Evolutionary conservation across 1,284 basidiomycete species (phyloP), one percentile per base, ranked within the genome.

Genomic region (Anthracocystis panici-leucophaei): DNA sequence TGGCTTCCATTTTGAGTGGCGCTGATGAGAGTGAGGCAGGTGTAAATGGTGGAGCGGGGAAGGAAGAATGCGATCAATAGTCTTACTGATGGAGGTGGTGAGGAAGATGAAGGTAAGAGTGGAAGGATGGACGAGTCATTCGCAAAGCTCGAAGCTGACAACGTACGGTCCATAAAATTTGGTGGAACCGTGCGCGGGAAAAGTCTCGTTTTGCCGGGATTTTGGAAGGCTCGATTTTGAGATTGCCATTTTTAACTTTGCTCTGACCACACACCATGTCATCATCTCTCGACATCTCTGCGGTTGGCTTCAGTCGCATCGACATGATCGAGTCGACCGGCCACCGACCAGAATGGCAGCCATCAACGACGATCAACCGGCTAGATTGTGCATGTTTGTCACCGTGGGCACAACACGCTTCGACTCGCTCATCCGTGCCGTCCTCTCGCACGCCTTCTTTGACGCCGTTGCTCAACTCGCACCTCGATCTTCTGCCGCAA

Each of bases 321-420:
- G 33, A 49, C 35, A 57, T 49, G 55, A n/a, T 5, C n/a, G 10
- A n/a, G 33, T 7, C 25, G 27, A 8, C 5, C 14, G 29, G 44
- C 14, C 41, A n/a, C 2, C 42, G n/a, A 29, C 29, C 27, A 59
- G 5, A 27, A 72, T 67, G 64, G 51, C 33, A 21, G 44, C 41
- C 5, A 53, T 14, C 33, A 18, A 35, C 27, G 35, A 35, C 12
- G 21, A n/a, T 11, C 27, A 51, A 1, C 18, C 8, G 10, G n/a
- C 7, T 23, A 27, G 23, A 23, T 35, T 76, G 2, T 46, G 49
- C 33, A 61, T 82, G 59, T 75, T 82, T 20, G 78, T 79, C 23
- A 79, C 80, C 3, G 81, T 82, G 0, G 81, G 81, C 10, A 81
- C 76, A 5, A 82, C 81, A 0, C 56, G 65, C 5, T 82, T 81